Percentiles rank a stretch among this genome's conserved stretches.
Evolutionary conservation across 176 grass and related monocot genomes (phyloP).

Genomic region (Elymus sibiricus): DNA sequence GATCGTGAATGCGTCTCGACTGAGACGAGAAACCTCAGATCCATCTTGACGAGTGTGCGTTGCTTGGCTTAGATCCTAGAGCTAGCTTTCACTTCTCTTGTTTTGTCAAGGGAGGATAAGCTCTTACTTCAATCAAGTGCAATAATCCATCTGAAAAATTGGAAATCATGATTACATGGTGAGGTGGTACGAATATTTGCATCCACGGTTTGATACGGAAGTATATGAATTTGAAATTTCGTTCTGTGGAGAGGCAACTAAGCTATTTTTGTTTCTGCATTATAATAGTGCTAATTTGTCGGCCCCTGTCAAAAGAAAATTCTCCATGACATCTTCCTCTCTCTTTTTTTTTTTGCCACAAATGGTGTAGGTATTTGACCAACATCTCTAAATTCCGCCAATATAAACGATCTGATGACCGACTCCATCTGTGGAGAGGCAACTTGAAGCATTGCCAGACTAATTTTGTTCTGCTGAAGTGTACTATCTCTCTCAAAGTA

Average conservation of each 20-base stretch:
- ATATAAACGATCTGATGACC: conserved; percentile 59
- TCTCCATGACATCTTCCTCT: not conserved
- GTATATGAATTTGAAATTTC: not conserved
- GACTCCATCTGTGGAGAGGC: conserved; percentile 35
- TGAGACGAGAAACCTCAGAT: conserved; percentile 62
- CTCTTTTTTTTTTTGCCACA: not conserved
- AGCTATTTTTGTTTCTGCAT: not conserved
- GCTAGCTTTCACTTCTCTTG: not conserved
- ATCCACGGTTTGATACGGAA: not conserved
- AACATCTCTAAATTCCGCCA: not conserved
- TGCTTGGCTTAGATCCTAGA: conserved; percentile 19
- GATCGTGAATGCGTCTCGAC: conserved; percentile 49
- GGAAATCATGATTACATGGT: not conserved
- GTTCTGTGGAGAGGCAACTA: not conserved
- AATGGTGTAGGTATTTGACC: not conserved
- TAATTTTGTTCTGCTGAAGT: too few relatives aligned
- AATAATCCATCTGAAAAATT: not conserved
- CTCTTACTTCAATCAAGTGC: not conserved
- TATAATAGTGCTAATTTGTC: not conserved
- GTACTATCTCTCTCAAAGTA: too few relatives aligned
- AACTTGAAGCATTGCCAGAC: too few relatives aligned
- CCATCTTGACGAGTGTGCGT: conserved; percentile 26
- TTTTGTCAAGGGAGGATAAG: not conserved
- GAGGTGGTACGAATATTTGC: not conserved
- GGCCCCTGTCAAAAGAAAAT: not conserved